Percentiles rank a stretch among this genome's conserved stretches.
phyloP scores from a whole-genome alignment of 2,329 filamentous ascomycete genomes.

The Fonsecaea pedrosoi region DNA sequence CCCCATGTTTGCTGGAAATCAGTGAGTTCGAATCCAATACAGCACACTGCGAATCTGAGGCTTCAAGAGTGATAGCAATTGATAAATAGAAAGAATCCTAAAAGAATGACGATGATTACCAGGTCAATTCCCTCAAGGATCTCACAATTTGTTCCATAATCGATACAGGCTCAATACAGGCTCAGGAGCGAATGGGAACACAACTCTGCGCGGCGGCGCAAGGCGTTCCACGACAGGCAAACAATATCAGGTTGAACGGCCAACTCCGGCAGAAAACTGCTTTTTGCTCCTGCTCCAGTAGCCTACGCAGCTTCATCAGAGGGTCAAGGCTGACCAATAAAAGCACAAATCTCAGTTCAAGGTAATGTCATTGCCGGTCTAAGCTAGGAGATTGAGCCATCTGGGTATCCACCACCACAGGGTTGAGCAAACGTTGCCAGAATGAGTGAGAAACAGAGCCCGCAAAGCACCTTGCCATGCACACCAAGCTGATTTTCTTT shows the following conservation, averaged over 20 bases:
- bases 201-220: not conserved
- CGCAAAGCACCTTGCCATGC: constrained; percentile 31
- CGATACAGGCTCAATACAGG: constrained; percentile 1
- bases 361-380: constrained; percentile 32
- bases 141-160: not conserved
- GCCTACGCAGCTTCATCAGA: not conserved
- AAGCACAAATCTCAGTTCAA: constrained; percentile 22
- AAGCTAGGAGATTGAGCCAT: constrained; percentile 28
- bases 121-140: not conserved
- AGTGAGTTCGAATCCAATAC: not conserved
- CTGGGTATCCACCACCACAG: constrained; percentile 18
- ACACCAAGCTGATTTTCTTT: constrained; percentile 26
- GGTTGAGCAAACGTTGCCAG: constrained; percentile 20
- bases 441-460: constrained; percentile 25
- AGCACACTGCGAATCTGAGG: not conserved
- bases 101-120: not conserved
- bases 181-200: not conserved
- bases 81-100: not conserved
- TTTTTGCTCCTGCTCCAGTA: not conserved
- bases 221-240: not conserved
- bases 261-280: not conserved
- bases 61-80: not conserved
- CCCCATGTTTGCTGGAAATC: constrained; percentile 12
- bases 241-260: not conserved
- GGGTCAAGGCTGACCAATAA: not conserved